Conservation (phyloP, 176 grass and related monocot genomes). For the Hyparrhenia diplandra region DNA sequence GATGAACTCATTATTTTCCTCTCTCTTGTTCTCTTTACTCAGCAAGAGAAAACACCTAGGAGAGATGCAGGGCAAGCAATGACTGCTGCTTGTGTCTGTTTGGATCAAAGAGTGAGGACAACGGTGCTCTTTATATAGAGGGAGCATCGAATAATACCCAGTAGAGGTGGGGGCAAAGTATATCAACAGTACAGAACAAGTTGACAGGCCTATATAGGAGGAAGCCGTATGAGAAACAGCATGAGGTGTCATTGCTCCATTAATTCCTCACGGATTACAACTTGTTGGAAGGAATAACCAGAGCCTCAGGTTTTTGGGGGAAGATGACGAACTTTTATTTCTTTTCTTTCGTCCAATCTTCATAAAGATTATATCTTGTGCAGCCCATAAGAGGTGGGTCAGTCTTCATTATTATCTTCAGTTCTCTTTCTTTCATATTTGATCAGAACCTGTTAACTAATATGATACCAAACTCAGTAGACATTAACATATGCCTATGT, state of each 20-base stretch:
- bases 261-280: too few species aligned
- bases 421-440: slow-evolving; percentile 9
- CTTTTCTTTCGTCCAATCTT: too few species aligned
- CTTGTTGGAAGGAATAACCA: too few species aligned
- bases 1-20: slow-evolving; percentile 45
- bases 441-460: background rate
- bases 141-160: slow-evolving; percentile 28
- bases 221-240: background rate
- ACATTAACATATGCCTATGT: slow-evolving; percentile 17
- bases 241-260: background rate
- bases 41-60: slow-evolving; percentile 10
- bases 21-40: background rate
- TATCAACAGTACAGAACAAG: slow-evolving; percentile 21
- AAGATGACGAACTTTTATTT: too few species aligned
- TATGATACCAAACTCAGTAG: background rate
- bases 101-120: slow-evolving; percentile 28
- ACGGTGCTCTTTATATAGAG: slow-evolving; percentile 63
- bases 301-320: too few species aligned
- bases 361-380: too few species aligned
- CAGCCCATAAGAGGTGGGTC: too few species aligned
- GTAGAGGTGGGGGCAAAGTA: background rate
- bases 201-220: slow-evolving; percentile 22
- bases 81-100: slow-evolving; percentile 33
- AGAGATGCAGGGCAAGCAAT: slow-evolving; percentile 12
- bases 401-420: background rate